Evolutionary conservation across 192 early-diverging fungal genomes (phyloP).

Genomic region (Dimargaris xerosporica): DNA sequence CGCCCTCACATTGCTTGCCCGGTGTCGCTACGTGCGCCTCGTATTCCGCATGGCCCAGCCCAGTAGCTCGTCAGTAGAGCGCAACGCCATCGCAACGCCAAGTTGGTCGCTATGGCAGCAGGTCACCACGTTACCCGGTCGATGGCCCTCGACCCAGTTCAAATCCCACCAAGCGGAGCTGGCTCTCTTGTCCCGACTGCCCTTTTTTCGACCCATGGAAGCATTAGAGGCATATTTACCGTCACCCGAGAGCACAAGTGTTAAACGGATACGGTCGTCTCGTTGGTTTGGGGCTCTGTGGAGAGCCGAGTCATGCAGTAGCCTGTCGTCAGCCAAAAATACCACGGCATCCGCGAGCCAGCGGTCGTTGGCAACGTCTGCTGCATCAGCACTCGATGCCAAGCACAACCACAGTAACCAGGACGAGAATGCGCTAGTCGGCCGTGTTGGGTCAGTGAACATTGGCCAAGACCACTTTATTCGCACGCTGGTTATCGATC

Average conservation of each 20-base stretch:
- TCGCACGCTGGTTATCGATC: neutral
- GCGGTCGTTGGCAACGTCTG: no score
- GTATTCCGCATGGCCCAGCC: no score
- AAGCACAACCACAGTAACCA: no score
- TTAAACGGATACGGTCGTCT: neutral
- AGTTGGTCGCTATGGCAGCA: neutral
- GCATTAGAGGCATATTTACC: neutral
- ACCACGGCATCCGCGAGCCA: no score
- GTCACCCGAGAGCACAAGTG: neutral
- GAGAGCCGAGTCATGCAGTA: neutral
- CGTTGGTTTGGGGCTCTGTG: neutral
- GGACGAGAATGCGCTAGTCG: neutral
- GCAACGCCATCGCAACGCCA: no score
- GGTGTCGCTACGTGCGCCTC: no score
- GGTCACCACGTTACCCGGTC: neutral
- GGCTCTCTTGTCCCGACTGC: neutral
- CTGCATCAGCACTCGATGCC: no score
- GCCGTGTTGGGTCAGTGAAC: neutral
- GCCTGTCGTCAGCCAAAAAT: no score
- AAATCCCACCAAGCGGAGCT: constrained; percentile 4
- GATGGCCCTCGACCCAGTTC: constrained; percentile 9
- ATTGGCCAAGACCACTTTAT: constrained; percentile 3
- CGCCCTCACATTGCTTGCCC: no score
- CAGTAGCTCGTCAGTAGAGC: no score
- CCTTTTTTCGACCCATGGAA: constrained; percentile 3